A percentile compares a stretch with the other conserved stretches of the same genome.
These are phyloP conservation scores for Extremus antarcticus DNA, from an alignment of 495 filamentous ascomycete genomes.

Conservation along the genomic window DNA sequence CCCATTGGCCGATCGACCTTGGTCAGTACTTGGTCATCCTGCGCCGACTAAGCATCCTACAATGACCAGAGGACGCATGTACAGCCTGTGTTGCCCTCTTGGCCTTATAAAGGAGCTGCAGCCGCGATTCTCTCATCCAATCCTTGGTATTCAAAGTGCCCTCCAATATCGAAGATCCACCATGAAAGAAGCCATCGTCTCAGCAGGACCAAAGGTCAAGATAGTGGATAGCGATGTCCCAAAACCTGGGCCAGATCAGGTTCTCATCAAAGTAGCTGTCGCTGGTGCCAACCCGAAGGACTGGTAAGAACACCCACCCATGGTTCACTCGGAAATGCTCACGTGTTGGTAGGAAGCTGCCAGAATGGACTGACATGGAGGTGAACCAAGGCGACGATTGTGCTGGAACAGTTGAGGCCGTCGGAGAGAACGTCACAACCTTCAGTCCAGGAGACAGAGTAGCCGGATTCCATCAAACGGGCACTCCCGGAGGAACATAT, in stretches of 20 bases:
- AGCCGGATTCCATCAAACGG: slow-evolving; percentile 56
- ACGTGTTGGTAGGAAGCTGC: too few species aligned
- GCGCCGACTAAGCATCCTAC: too few species aligned
- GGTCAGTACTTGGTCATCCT: too few species aligned
- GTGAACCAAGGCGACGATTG: slow-evolving; percentile 62
- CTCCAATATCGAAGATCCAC: too few species aligned
- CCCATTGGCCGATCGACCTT: too few species aligned
- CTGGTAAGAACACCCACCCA: too few species aligned
- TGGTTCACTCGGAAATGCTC: too few species aligned
- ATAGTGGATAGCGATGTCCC: slow-evolving; percentile 58
- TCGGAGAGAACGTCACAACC: slow-evolving; percentile 49
- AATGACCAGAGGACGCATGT: too few species aligned
- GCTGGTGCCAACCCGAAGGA: slow-evolving; percentile 71
- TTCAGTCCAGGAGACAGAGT: slow-evolving; percentile 61
- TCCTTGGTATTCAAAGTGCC: too few species aligned
- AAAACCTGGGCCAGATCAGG: slow-evolving; percentile 45
- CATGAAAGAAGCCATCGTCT: slow-evolving; percentile 61
- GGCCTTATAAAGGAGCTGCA: too few species aligned
- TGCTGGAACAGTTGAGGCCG: slow-evolving; percentile 52
- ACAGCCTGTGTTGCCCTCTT: too few species aligned
- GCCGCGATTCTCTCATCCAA: too few species aligned
- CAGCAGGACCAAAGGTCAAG: slow-evolving; percentile 41
- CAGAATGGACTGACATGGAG: slow-evolving; percentile 19
- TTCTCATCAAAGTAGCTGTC: slow-evolving; percentile 60
- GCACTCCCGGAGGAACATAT: slow-evolving; percentile 46